Base-by-base conservation (phyloP, 176 grass and related monocot species). In the Saccharum officinarum region DNA sequence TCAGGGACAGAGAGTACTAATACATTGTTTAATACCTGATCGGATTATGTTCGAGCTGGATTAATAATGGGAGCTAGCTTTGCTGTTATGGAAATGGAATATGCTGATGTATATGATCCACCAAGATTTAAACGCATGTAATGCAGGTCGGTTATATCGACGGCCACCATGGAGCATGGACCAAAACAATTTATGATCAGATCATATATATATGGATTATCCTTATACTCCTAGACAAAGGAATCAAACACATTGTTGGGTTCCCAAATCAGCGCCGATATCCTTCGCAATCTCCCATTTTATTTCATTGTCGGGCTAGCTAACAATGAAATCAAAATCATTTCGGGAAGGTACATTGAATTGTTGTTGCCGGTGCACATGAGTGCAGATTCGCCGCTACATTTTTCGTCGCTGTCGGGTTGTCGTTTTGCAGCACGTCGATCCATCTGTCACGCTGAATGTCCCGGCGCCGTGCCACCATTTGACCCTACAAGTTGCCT, bases 401-500 rank as follows among this genome's bases (percentile, higher is more conserved):
- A 26, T 80, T 25, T 74, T 28, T 8, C 11, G 37, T 36, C 76
- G 23, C 12, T 26, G 59, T 39, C 68, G n/a, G 31, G 17, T 42
- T 84, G 81, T 79, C 75, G 26, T 36, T 25, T 52, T 47, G 46
- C 49, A 39, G 63, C 28, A 10, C 76, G n/a, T 77, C 37, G 45
- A 17, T 80, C 44, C 14, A 74, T 47, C 76, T 75, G 76, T 60
- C 87, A 60, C 50, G 63, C 79, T 10, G 39, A 54, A n/a, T 74
- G 57, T 46, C 80, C 67, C 33, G 34, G 38, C 41, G 25, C 31
- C 28, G 22, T 89, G 82, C 76, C 45, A 18, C 81, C 67, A 17
- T 11, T 78, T 36, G 34, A 37, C 82, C 81, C 82, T 47, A 80
- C 87, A 89, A 50, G 50, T 81, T 82, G 72, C 63, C 63, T 64